These are phyloP conservation scores for Russula sp. DNA, from an alignment of 768 basidiomycete genomes.

Conservation along the genomic window DNA sequence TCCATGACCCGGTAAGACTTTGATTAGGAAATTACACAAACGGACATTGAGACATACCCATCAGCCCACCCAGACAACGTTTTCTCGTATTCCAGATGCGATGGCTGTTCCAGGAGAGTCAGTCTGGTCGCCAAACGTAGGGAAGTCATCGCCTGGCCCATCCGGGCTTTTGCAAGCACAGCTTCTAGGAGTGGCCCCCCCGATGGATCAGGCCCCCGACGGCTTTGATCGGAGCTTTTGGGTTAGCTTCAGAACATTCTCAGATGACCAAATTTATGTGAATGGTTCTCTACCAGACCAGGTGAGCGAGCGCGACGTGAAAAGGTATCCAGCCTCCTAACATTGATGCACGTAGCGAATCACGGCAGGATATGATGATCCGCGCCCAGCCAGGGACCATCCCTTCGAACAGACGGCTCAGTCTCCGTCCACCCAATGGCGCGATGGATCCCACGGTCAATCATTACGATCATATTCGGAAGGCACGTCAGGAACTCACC, in stretches of 20 bases:
- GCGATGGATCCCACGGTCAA: not conserved
- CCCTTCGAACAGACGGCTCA: not conserved
- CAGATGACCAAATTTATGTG: not conserved
- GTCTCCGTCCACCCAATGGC: not conserved
- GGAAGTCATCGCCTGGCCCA: not conserved
- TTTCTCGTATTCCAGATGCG: not conserved
- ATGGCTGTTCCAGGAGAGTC: not conserved
- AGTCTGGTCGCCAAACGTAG: not conserved
- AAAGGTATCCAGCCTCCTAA: not conserved
- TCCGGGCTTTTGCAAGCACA: not conserved
- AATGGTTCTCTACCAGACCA: not conserved
- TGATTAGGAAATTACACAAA: not conserved
- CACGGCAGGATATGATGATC: not conserved
- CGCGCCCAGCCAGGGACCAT: no score
- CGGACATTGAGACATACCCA: not conserved
- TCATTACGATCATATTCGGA: not conserved
- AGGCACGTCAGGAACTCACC: not conserved
- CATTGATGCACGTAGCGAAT: not conserved
- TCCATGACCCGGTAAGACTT: not conserved
- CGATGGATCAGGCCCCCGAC: not conserved
- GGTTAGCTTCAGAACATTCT: not conserved
- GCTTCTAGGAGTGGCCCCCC: not conserved
- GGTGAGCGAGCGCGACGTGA: not conserved
- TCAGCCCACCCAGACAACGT: not conserved
- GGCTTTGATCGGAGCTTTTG: not conserved